These are phyloP conservation scores for Flaveria sonorensis DNA, from an alignment of 129 eudicot genomes.

Conservation along the genomic window DNA sequence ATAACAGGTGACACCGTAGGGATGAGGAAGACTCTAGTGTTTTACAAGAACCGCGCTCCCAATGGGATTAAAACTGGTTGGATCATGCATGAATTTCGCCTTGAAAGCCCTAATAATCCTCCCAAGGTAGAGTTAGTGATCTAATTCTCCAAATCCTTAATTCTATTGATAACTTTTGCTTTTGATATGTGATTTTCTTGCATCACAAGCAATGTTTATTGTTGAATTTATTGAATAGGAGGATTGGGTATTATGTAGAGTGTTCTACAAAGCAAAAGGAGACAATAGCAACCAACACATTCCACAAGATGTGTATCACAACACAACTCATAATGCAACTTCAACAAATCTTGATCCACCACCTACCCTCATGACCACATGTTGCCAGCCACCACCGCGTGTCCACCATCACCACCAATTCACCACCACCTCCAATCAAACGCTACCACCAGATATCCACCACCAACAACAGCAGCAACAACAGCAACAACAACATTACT, in stretches of 20 bases:
- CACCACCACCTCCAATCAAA: conserved; percentile 16
- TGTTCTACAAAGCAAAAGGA: conserved; percentile 70
- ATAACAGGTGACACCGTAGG: conserved; percentile 49
- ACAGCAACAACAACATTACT: conserved; percentile 28
- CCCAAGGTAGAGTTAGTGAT: conserved; percentile 56
- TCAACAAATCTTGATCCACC: conserved; percentile 35
- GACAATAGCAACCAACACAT: conserved; percentile 43
- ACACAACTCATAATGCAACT: conserved; percentile 33
- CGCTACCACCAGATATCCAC: conserved; percentile 21
- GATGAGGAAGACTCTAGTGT: conserved; percentile 92
- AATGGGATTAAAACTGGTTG: conserved; percentile 88
- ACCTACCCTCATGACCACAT: conserved; percentile 20
- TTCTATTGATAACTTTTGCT: neutral
- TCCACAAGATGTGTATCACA: conserved; percentile 36
- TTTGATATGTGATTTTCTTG: neutral
- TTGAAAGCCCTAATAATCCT: conserved; percentile 71
- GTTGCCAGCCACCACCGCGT: conserved; percentile 32
- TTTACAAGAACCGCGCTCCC: conserved; percentile 86
- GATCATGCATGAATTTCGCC: conserved; percentile 98
- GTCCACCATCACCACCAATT: conserved; percentile 35
- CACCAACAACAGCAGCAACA: conserved; percentile 18
- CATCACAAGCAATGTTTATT: neutral
- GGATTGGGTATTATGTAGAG: conserved; percentile 95
- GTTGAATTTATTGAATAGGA: conserved; percentile 50
- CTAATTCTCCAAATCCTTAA: neutral